Percentiles rank a stretch among this genome's conserved stretches.
These are phyloP conservation scores for barrel medic (Medicago truncatula) DNA, from an alignment of 306 rosid genomes.

Conservation along the genomic window MtrunA17r5.0-ANR NC_053045.1:46712001-46712500, in stretches of 20 bases:
- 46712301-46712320: background rate
- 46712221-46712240: background rate
- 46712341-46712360: background rate
- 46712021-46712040: background rate
- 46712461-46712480: slow-evolving; percentile 99
- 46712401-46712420: slow-evolving; percentile 33
- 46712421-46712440: slow-evolving; percentile 75
- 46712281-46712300: background rate
- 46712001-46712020: background rate
- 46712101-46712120: background rate
- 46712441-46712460: slow-evolving; percentile 93
- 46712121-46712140: too few species aligned
- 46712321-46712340: background rate
- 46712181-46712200: background rate
- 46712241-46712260: background rate
- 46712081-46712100: slow-evolving; percentile 20
- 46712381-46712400: slow-evolving; percentile 19
- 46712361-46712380: background rate
- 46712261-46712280: background rate
- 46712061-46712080: background rate
- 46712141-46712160: too few species aligned
- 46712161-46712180: background rate
- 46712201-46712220: background rate
- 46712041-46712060: slow-evolving; percentile 7
- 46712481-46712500: slow-evolving; percentile 99